These are phyloP conservation scores for Mycena amicta DNA, from an alignment of 768 basidiomycete genomes.

Conservation along the genomic window DNA sequence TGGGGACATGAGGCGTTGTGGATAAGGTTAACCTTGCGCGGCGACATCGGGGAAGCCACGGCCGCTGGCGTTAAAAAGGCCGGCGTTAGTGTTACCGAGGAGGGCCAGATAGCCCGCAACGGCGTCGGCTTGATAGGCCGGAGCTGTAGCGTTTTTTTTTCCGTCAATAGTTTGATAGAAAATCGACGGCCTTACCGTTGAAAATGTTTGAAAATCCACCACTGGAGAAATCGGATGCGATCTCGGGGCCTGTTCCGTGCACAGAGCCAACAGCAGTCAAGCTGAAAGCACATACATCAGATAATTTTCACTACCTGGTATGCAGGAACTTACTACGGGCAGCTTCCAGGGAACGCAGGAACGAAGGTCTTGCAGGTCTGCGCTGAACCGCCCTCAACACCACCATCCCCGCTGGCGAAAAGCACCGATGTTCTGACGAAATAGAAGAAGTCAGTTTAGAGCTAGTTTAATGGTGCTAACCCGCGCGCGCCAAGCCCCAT, in stretches of 20 bases:
- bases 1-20: background rate
- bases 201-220: constrained; percentile 11
- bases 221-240: constrained; percentile 3
- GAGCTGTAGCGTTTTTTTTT: no score
- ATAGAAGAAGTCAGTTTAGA: background rate
- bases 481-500: background rate
- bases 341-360: constrained; percentile 7
- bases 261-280: constrained; percentile 10
- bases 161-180: no score
- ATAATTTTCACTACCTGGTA: no score
- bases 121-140: constrained; percentile 23
- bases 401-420: constrained; percentile 51
- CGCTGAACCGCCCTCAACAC: constrained; percentile 31
- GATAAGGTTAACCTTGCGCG: background rate
- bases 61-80: constrained; percentile 33
- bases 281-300: background rate
- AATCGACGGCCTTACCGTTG: constrained; percentile 23
- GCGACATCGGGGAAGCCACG: constrained; percentile 34
- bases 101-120: constrained; percentile 28
- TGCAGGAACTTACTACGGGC: constrained; percentile 1
- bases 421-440: constrained; percentile 37
- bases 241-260: constrained; percentile 1
- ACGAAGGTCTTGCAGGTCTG: constrained; percentile 6
- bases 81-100: constrained; percentile 24
- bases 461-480: background rate